These are phyloP conservation scores for Plantago elongata DNA, from an alignment of 257 asterid species.

Conservation along the genomic window DNA sequence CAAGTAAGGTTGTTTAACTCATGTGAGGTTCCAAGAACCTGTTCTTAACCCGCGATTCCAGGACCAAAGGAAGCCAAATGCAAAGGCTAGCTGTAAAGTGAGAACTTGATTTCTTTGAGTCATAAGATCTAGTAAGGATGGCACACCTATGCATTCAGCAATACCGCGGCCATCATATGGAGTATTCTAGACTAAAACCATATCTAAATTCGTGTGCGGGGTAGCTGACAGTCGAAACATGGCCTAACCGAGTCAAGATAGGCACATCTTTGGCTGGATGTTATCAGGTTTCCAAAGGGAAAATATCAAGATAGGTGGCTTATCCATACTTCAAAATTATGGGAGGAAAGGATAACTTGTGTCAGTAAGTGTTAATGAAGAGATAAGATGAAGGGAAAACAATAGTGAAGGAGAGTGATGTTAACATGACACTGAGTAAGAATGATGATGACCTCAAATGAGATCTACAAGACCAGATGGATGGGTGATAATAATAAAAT, in stretches of 20 bases:
- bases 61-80: slow-evolving; percentile 25
- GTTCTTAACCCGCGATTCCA: slow-evolving; percentile 37
- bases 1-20: slow-evolving; percentile 20
- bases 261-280: too few relatives aligned
- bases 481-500: neutral
- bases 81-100: slow-evolving; percentile 11
- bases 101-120: slow-evolving; percentile 7
- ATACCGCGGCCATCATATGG: too few relatives aligned
- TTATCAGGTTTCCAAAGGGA: too few relatives aligned
- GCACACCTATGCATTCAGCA: too few relatives aligned
- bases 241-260: too few relatives aligned
- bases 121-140: too few relatives aligned
- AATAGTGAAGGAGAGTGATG: neutral
- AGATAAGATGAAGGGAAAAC: neutral
- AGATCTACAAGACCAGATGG: neutral
- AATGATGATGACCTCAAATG: slow-evolving; percentile 4
- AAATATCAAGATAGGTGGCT: too few relatives aligned
- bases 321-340: neutral
- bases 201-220: too few relatives aligned
- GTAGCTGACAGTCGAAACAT: too few relatives aligned
- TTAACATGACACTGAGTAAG: neutral
- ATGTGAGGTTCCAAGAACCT: slow-evolving; percentile 21
- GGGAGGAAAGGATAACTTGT: too few relatives aligned
- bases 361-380: neutral
- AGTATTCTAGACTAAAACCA: too few relatives aligned